These are phyloP conservation scores for Pelargonium fulgidum DNA, from an alignment of 441 rosid genomes.

Conservation along the genomic window DNA sequence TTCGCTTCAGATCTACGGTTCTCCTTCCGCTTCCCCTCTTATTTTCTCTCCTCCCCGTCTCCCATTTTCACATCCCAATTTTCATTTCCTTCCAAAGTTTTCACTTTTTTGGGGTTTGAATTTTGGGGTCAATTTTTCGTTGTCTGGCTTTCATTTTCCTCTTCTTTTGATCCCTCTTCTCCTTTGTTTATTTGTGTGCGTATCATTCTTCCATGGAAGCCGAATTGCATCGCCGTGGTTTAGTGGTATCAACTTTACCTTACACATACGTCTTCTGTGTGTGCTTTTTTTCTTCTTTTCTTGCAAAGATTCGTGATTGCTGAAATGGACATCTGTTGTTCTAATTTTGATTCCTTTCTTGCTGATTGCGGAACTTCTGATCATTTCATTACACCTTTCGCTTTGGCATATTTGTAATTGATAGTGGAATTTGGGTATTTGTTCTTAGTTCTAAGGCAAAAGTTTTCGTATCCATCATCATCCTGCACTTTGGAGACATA, in stretches of 20 bases:
- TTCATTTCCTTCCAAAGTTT: neutral
- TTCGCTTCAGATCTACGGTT: no score
- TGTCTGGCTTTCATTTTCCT: neutral
- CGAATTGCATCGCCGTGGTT: slow-evolving; percentile 4
- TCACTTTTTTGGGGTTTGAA: neutral
- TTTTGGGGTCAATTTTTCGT: neutral
- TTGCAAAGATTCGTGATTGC: neutral
- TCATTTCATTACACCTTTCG: neutral
- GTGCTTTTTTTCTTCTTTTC: neutral
- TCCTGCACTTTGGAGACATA: no score
- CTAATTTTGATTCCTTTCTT: neutral
- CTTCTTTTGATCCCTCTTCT: neutral
- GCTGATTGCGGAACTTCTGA: neutral
- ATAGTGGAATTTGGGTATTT: no score
- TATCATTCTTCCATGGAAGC: neutral
- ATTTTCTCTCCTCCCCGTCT: neutral
- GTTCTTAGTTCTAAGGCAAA: no score
- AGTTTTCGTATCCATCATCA: no score
- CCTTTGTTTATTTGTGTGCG: neutral
- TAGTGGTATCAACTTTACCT: neutral
- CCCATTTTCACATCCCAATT: neutral
- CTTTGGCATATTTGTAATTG: no score
- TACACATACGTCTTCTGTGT: neutral
- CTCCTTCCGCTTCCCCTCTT: no score
- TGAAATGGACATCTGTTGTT: neutral